phyloP scores from a whole-genome alignment of 805 yeast species.

The Saturnispora gosingensis region DNA sequence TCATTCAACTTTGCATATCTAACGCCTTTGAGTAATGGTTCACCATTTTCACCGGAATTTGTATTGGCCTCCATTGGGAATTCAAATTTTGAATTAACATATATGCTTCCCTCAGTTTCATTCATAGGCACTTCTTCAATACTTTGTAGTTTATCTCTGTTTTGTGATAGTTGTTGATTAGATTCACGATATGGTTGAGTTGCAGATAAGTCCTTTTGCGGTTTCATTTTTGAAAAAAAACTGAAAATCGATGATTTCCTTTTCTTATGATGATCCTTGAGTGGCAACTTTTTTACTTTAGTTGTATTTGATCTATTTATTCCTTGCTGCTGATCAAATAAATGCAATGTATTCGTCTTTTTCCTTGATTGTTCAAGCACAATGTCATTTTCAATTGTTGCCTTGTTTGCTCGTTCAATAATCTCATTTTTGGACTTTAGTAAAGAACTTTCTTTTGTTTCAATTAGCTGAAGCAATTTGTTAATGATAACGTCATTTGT shows the following conservation, averaged over 20 bases:
- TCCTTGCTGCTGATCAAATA: neutral
- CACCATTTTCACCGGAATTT: neutral
- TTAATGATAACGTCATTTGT: constrained; percentile 22
- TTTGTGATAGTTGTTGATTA: neutral
- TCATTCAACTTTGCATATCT: constrained; percentile 5
- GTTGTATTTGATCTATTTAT: constrained; percentile 8
- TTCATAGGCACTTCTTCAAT: neutral
- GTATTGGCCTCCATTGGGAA: constrained; percentile 20
- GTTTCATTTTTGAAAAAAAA: neutral
- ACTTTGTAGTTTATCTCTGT: neutral
- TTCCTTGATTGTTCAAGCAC: neutral
- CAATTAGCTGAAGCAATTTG: constrained; percentile 7
- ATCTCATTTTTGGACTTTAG: neutral
- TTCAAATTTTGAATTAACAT: constrained; percentile 27
- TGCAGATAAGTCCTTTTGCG: neutral
- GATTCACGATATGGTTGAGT: neutral
- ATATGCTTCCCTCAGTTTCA: constrained; percentile 13
- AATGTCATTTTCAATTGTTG: constrained; percentile 10
- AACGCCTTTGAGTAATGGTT: neutral
- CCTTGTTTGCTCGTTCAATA: constrained; percentile 7
- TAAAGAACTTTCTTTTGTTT: neutral
- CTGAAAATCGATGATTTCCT: constrained; percentile 5
- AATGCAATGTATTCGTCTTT: neutral
- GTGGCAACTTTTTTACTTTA: constrained; percentile 1
- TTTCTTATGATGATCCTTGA: neutral